Evolutionary conservation across 495 filamentous ascomycete species (phyloP).

Genomic region (Delitschia confertaspora): DNA sequence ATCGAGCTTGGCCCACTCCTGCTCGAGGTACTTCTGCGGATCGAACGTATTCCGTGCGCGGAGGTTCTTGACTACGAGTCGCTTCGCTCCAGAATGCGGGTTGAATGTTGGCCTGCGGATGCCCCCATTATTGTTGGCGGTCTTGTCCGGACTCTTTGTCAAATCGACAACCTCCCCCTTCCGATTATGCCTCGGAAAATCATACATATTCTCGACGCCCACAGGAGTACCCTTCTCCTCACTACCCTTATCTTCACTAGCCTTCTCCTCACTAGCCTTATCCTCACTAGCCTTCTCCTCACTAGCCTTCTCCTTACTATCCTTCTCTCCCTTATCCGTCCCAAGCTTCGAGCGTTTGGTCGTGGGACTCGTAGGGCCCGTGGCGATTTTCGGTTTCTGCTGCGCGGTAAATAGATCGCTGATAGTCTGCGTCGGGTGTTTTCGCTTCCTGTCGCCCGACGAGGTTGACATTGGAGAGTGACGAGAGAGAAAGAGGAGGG

Average conservation of each 20-base stretch:
- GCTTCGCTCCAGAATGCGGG: conserved; percentile 62
- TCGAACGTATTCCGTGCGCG: conserved; percentile 49
- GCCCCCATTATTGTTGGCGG: conserved; percentile 10
- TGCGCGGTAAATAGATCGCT: conserved; percentile 22
- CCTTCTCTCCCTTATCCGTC: no score
- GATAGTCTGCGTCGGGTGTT: conserved; percentile 21
- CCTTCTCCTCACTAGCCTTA: no score
- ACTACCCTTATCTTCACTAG: no score
- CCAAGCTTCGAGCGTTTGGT: conserved; percentile 25
- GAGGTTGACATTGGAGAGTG: conserved; percentile 15
- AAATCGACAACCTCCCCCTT: conserved; percentile 14
- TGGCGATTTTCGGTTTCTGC: conserved; percentile 10
- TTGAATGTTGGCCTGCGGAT: conserved; percentile 18
- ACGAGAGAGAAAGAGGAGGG: neutral
- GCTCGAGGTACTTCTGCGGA: conserved; percentile 62
- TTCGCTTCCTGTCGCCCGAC: conserved; percentile 20
- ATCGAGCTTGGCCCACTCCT: conserved; percentile 61
- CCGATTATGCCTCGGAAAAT: conserved; percentile 1
- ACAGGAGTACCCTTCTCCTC: no score
- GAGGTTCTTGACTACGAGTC: conserved; percentile 80
- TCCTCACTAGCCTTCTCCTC: no score
- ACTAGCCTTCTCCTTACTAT: no score
- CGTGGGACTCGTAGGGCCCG: conserved; percentile 12
- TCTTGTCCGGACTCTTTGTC: conserved; percentile 15
- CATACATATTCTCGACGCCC: conserved; percentile 19